These are phyloP conservation scores for Areca catechu DNA, from an alignment of 176 grass and related monocot genomes.

Conservation along the genomic window DNA sequence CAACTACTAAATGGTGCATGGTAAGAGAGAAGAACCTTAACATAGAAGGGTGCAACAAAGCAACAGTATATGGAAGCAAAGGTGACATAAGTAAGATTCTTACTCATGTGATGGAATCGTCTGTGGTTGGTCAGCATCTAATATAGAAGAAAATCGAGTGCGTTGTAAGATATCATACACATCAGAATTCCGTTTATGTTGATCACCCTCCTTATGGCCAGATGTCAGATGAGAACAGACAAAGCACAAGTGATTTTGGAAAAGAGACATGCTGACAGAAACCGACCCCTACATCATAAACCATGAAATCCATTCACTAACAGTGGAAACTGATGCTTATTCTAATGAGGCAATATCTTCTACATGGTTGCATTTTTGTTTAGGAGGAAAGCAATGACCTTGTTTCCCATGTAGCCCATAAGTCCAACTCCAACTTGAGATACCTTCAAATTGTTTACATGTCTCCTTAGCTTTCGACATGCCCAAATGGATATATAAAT, in stretches of 20 bases:
- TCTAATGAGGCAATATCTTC: no score
- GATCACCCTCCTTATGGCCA: constrained; percentile 41
- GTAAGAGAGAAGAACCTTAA: no score
- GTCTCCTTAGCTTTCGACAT: constrained; percentile 31
- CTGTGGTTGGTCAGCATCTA: constrained; percentile 23
- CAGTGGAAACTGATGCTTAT: no score
- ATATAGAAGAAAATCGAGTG: constrained; percentile 38
- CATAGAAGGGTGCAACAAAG: no score
- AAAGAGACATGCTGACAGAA: constrained; percentile 54
- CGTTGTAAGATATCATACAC: constrained; percentile 46
- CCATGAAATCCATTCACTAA: no score
- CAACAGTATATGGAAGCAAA: no score
- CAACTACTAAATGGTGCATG: no score
- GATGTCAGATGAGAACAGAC: constrained; percentile 66
- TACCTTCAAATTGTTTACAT: constrained; percentile 58
- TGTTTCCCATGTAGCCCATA: constrained; percentile 70
- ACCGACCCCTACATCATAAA: constrained; percentile 43
- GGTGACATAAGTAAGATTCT: neutral
- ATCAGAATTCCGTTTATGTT: constrained; percentile 45
- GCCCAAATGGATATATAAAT: constrained; percentile 63
- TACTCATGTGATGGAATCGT: constrained; percentile 63
- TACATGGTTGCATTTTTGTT: no score
- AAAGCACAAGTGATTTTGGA: constrained; percentile 61
- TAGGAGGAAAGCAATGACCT: constrained; percentile 27
- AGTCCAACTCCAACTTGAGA: constrained; percentile 54